Conservation (phyloP, 257 asterid species). For the Solanum chilense region DNA sequence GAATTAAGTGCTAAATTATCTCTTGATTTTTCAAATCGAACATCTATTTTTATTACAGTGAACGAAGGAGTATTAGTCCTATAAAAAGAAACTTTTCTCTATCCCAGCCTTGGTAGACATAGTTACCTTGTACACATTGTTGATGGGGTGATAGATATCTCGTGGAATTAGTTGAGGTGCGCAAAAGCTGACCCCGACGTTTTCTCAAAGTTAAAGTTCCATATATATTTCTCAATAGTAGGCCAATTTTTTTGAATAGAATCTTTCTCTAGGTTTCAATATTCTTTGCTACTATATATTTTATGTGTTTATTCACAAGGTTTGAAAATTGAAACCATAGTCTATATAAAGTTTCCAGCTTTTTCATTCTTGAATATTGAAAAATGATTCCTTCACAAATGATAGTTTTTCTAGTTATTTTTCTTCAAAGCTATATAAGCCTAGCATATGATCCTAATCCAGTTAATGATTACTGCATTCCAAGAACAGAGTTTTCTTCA, state of each 20-base stretch:
- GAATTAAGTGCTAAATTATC: too few species aligned
- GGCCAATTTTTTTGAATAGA: conserved; percentile 7
- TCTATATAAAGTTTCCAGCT: background rate
- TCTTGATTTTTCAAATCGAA: background rate
- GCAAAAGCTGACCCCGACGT: background rate
- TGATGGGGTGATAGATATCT: background rate
- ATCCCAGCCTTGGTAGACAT: too few species aligned
- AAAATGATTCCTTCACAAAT: conserved; percentile 17
- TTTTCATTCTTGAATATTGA: background rate
- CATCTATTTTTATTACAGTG: background rate
- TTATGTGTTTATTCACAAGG: background rate
- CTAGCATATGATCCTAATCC: conserved; percentile 69
- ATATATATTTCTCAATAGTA: conserved; percentile 8
- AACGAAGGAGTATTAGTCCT: background rate
- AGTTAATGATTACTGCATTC: conserved; percentile 62
- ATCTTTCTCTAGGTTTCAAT: background rate
- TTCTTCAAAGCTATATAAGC: conserved; percentile 10
- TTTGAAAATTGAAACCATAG: background rate
- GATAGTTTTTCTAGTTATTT: conserved; percentile 10
- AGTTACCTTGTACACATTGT: background rate
- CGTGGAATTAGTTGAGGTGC: background rate
- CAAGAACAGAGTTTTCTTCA: conserved; percentile 41
- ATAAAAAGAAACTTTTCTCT: background rate
- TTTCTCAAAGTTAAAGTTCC: background rate
- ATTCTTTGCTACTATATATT: background rate